Base-by-base conservation (phyloP, 129 eudicot species). In the Lonicera japonica region DNA sequence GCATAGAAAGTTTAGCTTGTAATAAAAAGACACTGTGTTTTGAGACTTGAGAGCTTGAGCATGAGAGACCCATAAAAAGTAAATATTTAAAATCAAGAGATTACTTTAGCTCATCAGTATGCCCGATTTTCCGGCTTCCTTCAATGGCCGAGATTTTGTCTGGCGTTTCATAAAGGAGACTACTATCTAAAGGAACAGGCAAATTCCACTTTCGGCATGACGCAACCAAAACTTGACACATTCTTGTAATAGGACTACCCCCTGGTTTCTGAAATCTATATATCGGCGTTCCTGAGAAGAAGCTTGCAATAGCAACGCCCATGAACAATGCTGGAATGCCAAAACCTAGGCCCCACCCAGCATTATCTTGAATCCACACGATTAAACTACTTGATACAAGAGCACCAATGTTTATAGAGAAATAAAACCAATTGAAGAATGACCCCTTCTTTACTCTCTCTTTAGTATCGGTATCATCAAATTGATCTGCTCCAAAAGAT, bases 401-500 rank as follows among this genome's bases (percentile, higher is more conserved):
- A 17, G 94, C 83, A 21, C 97, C 97, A 18, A 86, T 77, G 58
- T 84, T 84, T 58, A 91, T 73, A 5, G 94, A 84, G 70, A 91
- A 82, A 73, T 83, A 91, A 65, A 83, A 90, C 95, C 95, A 90
- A 65, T 84, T 90, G 72, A 90, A 90, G 65, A 90, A 90, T 12
- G 97, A 87, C 60, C 88, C 94, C 70, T 91, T 91, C 40, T 78
- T 73, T 0, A 75, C 77, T 47, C 94, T 87, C 67, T 91, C 97
- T 56, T 21, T 70, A 20, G 83, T 64, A 65, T 91, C 95, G 0
- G 94, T 82, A 63, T 91, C 97, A 69, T 90, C 97, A 68, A 90
- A 90, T 62, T 90, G 97, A 73, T 90, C 97, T 18, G 97, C 97
- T 50, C 97, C 97, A 45, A 90, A 90, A 25, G 97, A 81, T 11